phyloP scores from a whole-genome alignment of 2,329 filamentous ascomycete genomes.

The Reticulascus tulasneorum region DNA sequence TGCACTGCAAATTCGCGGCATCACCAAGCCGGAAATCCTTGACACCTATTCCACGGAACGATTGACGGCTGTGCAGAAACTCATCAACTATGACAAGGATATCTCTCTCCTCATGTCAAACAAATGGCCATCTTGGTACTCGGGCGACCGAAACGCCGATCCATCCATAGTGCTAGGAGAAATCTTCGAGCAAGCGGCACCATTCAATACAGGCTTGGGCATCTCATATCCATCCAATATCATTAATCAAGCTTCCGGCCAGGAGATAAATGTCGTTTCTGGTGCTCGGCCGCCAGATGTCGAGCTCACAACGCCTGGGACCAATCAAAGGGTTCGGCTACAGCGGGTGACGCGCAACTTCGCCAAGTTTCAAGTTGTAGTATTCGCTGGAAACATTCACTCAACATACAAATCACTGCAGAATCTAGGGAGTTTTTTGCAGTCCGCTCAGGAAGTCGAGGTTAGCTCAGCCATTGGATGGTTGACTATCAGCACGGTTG shows the following conservation, averaged over 20 bases:
- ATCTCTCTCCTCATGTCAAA: conserved; percentile 35
- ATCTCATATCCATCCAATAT: conserved; percentile 49
- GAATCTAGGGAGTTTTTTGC: conserved; percentile 11
- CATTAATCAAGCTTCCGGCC: conserved; percentile 32
- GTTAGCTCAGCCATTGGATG: conserved; percentile 32
- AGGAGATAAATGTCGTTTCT: conserved; percentile 21
- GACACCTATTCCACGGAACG: conserved; percentile 35
- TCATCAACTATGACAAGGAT: conserved; percentile 35
- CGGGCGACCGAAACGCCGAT: conserved; percentile 34
- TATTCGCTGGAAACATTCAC: conserved; percentile 34
- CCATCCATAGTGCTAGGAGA: conserved; percentile 45
- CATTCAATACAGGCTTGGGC: conserved; percentile 59
- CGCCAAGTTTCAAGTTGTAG: conserved; percentile 35
- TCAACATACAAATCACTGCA: conserved; percentile 16
- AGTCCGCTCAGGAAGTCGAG: conserved; percentile 15
- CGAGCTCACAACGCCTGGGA: conserved; percentile 38
- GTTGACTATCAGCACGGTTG: conserved; percentile 39
- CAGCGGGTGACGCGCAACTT: conserved; percentile 39
- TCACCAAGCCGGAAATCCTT: conserved; percentile 25
- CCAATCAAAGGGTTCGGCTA: conserved; percentile 36
- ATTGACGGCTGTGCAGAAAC: conserved; percentile 27
- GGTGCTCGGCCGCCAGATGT: conserved; percentile 45
- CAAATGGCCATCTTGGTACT: conserved; percentile 33
- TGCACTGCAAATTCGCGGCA: conserved; percentile 20
- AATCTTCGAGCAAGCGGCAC: conserved; percentile 55